These are phyloP conservation scores for Hansenula lynferdii DNA, from an alignment of 1,139 yeast species.

Conservation along the genomic window DNA sequence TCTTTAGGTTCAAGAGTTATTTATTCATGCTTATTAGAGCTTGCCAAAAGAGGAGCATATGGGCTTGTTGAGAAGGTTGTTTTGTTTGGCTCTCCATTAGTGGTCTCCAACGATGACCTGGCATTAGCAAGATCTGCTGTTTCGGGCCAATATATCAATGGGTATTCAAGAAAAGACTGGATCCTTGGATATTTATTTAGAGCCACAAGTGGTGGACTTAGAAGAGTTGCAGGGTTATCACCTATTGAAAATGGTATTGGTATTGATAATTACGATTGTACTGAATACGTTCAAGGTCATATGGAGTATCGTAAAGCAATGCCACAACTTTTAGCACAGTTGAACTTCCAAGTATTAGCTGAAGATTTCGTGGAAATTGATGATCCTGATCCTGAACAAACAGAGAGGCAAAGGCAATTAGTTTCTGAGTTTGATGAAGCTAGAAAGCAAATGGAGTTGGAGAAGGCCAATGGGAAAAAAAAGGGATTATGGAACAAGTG, in stretches of 20 bases:
- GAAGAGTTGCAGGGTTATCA: slow-evolving; percentile 85
- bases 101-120: slow-evolving; percentile 73
- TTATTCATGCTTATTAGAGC: slow-evolving; percentile 82
- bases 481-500: slow-evolving; percentile 53
- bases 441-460: slow-evolving; percentile 50
- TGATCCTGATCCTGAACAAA: slow-evolving; percentile 89
- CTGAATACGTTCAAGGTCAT: slow-evolving; percentile 88
- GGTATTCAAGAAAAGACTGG: slow-evolving; percentile 94
- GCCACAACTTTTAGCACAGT: slow-evolving; percentile 64
- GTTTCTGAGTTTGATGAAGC: slow-evolving; percentile 85
- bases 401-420: slow-evolving; percentile 74
- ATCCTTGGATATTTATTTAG: slow-evolving; percentile 90
- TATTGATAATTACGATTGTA: slow-evolving; percentile 82
- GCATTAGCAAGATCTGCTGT: slow-evolving; percentile 82
- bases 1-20: slow-evolving; percentile 92
- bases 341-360: slow-evolving; percentile 79
- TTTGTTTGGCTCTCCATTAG: slow-evolving; percentile 85
- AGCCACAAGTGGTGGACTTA: slow-evolving; percentile 93
- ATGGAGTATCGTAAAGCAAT: slow-evolving; percentile 94
- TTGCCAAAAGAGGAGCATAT: slow-evolving; percentile 80
- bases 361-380: slow-evolving; percentile 96
- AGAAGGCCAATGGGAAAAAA: slow-evolving; percentile 28
- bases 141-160: slow-evolving; percentile 86
- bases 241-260: slow-evolving; percentile 61
- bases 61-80: slow-evolving; percentile 90